Percentiles rank a stretch among this genome's conserved stretches.
Evolutionary conservation across 352 stramenopile species (phyloP).

Genomic region (Saprolegnia diclina): DNA sequence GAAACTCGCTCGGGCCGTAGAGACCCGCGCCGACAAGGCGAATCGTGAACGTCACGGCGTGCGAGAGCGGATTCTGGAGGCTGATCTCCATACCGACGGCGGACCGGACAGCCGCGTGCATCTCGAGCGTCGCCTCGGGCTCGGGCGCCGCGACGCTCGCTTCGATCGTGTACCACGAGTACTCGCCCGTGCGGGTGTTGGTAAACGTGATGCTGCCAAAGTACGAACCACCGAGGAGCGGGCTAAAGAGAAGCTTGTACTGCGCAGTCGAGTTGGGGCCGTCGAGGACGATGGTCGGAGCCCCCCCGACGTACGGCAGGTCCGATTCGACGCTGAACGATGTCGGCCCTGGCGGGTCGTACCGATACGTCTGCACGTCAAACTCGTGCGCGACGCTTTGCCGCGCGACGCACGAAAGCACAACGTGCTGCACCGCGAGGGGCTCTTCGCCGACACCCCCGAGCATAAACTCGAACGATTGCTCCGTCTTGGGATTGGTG

Average conservation of each 20-base stretch:
- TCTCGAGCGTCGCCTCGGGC: slow-evolving; percentile 77
- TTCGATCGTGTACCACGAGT: slow-evolving; percentile 92
- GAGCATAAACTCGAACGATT: slow-evolving; percentile 88
- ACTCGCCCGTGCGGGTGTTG: slow-evolving; percentile 66
- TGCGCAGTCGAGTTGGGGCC: slow-evolving; percentile 32
- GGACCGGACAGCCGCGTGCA: slow-evolving; percentile 70
- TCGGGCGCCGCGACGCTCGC: slow-evolving; percentile 68
- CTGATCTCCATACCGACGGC: slow-evolving; percentile 87
- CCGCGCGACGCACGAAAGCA: slow-evolving; percentile 78
- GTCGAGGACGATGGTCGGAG: slow-evolving; percentile 44
- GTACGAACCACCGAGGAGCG: slow-evolving; percentile 85
- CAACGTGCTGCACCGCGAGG: slow-evolving; percentile 84
- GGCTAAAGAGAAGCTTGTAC: slow-evolving; percentile 84
- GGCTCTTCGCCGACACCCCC: slow-evolving; percentile 83
- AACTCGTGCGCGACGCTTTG: slow-evolving; percentile 79
- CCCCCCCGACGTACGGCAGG: slow-evolving; percentile 81
- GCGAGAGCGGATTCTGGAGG: slow-evolving; percentile 84
- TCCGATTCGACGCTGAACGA: slow-evolving; percentile 88
- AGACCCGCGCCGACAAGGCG: slow-evolving; percentile 80
- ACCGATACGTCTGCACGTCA: slow-evolving; percentile 53
- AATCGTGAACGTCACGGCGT: slow-evolving; percentile 80
- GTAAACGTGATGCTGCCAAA: slow-evolving; percentile 92
- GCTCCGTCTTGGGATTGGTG: slow-evolving; percentile 72
- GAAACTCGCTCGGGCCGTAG: slow-evolving; percentile 68
- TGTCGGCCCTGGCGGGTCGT: slow-evolving; percentile 37